Percentiles rank a stretch among this genome's conserved stretches.
Evolutionary conservation across 2,329 filamentous ascomycete genomes (phyloP).

Genomic region (Hypoxylon sp.): DNA sequence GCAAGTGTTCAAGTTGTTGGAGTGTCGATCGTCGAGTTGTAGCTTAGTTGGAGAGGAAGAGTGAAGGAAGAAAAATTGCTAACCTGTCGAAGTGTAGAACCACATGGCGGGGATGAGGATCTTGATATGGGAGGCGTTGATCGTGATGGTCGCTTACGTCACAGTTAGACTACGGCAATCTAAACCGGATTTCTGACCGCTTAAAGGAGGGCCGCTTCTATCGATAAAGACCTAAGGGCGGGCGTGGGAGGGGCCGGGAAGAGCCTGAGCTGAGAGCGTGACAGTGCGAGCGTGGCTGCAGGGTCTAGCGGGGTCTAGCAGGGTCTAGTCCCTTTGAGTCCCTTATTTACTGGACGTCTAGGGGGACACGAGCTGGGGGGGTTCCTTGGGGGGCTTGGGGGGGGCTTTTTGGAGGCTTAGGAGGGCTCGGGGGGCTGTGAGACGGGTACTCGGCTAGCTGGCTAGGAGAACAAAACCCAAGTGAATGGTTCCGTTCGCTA

Average conservation of each 20-base stretch:
- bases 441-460: not conserved
- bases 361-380: not conserved
- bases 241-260: no score
- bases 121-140: conserved; percentile 35
- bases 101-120: conserved; percentile 39
- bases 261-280: no score
- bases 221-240: no score
- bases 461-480: conserved; percentile 3
- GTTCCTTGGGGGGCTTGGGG: not conserved
- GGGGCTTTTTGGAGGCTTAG: no score
- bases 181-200: conserved; percentile 36
- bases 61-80: conserved; percentile 20
- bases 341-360: not conserved
- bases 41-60: no score
- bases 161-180: conserved; percentile 25
- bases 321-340: conserved; percentile 1
- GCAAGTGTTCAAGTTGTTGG: no score
- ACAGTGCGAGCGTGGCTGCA: conserved; percentile 19
- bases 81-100: conserved; percentile 44
- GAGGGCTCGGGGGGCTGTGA: not conserved
- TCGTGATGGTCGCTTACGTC: conserved; percentile 35
- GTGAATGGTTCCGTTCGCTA: conserved; percentile 12
- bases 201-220: conserved; percentile 10
- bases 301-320: conserved; percentile 8
- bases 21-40: not conserved